Conservation (phyloP, 2,329 filamentous ascomycete genomes). For the Penicillium sp. region DNA sequence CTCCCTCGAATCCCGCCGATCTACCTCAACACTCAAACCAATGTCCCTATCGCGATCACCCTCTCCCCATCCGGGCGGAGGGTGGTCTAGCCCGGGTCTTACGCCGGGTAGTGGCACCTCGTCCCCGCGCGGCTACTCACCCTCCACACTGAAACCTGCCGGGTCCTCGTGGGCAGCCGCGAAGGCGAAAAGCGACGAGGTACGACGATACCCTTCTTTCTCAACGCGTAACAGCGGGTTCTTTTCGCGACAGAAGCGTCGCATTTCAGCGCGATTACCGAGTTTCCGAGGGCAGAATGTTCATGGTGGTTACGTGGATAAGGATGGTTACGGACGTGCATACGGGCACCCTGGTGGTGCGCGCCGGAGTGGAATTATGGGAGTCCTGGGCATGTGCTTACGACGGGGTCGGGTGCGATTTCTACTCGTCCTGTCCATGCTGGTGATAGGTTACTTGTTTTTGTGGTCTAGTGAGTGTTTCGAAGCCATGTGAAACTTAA, state of each 20-base stretch:
- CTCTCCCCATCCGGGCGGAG: constrained; percentile 74
- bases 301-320: constrained; percentile 55
- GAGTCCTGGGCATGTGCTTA: constrained; percentile 46
- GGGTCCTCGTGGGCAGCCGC: constrained; percentile 74
- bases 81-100: constrained; percentile 80
- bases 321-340: constrained; percentile 63
- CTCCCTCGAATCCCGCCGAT: constrained; percentile 2
- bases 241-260: constrained; percentile 77
- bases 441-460: constrained; percentile 60
- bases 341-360: constrained; percentile 36
- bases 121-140: constrained; percentile 52
- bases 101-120: constrained; percentile 65
- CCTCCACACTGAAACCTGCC: constrained; percentile 20
- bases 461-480: constrained; percentile 65
- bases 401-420: constrained; percentile 62
- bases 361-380: constrained; percentile 29
- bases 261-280: constrained; percentile 71
- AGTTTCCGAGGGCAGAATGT: constrained; percentile 53
- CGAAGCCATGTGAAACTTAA: no score
- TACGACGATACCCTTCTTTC: constrained; percentile 71
- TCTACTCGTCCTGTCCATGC: constrained; percentile 53
- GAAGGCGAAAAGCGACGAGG: constrained; percentile 67
- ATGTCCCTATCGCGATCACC: constrained; percentile 88
- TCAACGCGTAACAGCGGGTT: constrained; percentile 78
- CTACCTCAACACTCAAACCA: constrained; percentile 41